Evolutionary conservation across 768 basidiomycete genomes (phyloP).

Genomic region (Leucosporidium creatinivorum): DNA sequence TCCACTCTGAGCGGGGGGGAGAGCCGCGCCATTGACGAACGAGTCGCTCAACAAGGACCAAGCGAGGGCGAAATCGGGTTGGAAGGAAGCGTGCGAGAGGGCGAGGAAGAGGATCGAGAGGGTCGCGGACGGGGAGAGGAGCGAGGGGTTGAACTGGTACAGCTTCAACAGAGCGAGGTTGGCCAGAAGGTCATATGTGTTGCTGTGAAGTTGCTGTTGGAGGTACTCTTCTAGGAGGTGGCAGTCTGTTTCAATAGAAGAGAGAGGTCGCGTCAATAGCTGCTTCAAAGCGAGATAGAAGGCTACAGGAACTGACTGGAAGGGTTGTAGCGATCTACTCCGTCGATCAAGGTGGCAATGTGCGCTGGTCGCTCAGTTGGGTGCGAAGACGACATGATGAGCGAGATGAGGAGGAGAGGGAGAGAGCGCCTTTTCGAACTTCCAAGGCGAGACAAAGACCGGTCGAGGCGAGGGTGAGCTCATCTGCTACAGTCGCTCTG

Average conservation of each 20-base stretch:
- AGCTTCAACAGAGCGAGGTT: constrained; percentile 92
- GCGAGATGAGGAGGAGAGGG: too few relatives aligned
- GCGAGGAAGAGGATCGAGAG: constrained; percentile 80
- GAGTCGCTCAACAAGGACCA: constrained; percentile 79
- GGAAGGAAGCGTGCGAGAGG: constrained; percentile 64
- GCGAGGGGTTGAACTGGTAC: constrained; percentile 44
- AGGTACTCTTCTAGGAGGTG: constrained; percentile 92
- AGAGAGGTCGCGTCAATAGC: neutral
- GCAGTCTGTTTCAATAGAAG: constrained; percentile 51
- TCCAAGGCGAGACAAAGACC: too few relatives aligned
- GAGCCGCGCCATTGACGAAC: constrained; percentile 41
- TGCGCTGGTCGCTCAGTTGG: too few relatives aligned
- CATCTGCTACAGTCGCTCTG: too few relatives aligned
- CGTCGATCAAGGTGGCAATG: too few relatives aligned
- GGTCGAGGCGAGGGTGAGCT: too few relatives aligned
- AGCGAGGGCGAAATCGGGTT: constrained; percentile 90
- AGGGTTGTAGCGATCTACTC: constrained; percentile 83
- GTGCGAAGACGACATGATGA: too few relatives aligned
- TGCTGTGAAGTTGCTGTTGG: constrained; percentile 80
- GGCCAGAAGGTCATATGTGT: constrained; percentile 88
- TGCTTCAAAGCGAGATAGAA: neutral
- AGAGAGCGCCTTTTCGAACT: too few relatives aligned
- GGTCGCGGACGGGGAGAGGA: constrained; percentile 11
- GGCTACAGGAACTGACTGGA: constrained; percentile 46
- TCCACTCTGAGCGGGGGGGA: constrained; percentile 10